These are phyloP conservation scores for Magnusiomyces suaveolens DNA, from an alignment of 1,139 yeast species.

Conservation along the genomic window DNA sequence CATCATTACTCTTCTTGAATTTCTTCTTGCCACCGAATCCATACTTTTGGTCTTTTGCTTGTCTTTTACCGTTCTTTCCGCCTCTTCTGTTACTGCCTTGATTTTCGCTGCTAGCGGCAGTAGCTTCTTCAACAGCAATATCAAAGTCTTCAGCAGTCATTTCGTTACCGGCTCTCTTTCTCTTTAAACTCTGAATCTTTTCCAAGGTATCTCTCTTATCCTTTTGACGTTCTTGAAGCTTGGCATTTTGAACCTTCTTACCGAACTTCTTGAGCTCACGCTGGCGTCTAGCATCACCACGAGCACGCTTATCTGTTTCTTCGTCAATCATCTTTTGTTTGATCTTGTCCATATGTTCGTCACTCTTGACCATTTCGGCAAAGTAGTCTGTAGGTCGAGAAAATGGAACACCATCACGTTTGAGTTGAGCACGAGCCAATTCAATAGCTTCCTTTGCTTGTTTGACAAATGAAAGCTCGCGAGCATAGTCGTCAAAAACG, in stretches of 20 bases:
- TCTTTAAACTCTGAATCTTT: constrained; percentile 78
- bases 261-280: constrained; percentile 94
- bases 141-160: constrained; percentile 43
- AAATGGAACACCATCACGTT: constrained; percentile 68
- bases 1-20: constrained; percentile 62
- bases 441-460: constrained; percentile 84
- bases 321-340: constrained; percentile 73
- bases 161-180: constrained; percentile 73
- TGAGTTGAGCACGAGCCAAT: constrained; percentile 57
- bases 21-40: constrained; percentile 73
- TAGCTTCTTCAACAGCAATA: constrained; percentile 84
- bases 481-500: constrained; percentile 88
- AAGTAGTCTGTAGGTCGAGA: constrained; percentile 91
- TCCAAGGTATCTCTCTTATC: constrained; percentile 88
- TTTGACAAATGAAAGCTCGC: constrained; percentile 75
- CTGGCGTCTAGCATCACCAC: constrained; percentile 90
- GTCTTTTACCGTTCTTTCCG: constrained; percentile 50
- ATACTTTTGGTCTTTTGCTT: constrained; percentile 60
- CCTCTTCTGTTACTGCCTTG: constrained; percentile 29
- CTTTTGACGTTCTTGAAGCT: constrained; percentile 88
- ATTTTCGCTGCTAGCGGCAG: constrained; percentile 40
- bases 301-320: constrained; percentile 84
- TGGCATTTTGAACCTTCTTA: constrained; percentile 91
- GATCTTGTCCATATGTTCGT: constrained; percentile 94
- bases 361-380: constrained; percentile 97